Evolutionary conservation across 768 basidiomycete genomes (phyloP).

Genomic region (Suillus plorans): DNA sequence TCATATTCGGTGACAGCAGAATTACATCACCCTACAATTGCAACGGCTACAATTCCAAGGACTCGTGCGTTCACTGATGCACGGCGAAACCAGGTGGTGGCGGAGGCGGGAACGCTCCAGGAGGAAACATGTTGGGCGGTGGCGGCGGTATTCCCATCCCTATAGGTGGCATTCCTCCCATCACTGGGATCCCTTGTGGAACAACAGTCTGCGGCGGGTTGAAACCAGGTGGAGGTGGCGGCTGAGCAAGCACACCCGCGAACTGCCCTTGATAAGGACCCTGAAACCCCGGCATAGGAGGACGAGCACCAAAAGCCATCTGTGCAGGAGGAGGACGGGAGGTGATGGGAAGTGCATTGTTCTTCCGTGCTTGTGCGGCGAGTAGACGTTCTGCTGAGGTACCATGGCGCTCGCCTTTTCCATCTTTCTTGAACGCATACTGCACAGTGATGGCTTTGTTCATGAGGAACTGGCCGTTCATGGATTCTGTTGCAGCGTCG

Average conservation of each 20-base stretch:
- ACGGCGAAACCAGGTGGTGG: conserved; percentile 65
- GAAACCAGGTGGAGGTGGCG: conserved; percentile 80
- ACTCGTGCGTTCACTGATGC: conserved; percentile 5
- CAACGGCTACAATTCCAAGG: no score
- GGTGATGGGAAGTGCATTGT: conserved; percentile 82
- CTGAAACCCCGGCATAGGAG: conserved; percentile 68
- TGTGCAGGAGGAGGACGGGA: conserved; percentile 75
- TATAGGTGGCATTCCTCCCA: conserved; percentile 32
- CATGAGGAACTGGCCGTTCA: conserved; percentile 98
- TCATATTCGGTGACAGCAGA: no score
- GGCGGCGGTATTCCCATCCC: conserved; percentile 37
- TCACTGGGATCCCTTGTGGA: conserved; percentile 39
- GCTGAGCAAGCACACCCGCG: conserved; percentile 81
- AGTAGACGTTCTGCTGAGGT: conserved; percentile 95
- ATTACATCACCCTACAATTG: no score
- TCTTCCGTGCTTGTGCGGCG: conserved; percentile 93
- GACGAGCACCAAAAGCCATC: conserved; percentile 59
- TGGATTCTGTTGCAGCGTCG: conserved; percentile 93
- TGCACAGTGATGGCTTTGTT: conserved; percentile 97
- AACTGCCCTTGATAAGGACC: conserved; percentile 91
- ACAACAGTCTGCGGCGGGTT: conserved; percentile 69
- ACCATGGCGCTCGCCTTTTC: conserved; percentile 96
- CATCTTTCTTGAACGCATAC: conserved; percentile 99
- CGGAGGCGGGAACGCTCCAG: conserved; percentile 55
- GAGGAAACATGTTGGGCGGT: conserved; percentile 43